Percentiles rank a stretch among this genome's conserved stretches.
These are phyloP conservation scores for Clavariopsis aquatica DNA, from an alignment of 495 filamentous ascomycete genomes.

Conservation along the genomic window DNA sequence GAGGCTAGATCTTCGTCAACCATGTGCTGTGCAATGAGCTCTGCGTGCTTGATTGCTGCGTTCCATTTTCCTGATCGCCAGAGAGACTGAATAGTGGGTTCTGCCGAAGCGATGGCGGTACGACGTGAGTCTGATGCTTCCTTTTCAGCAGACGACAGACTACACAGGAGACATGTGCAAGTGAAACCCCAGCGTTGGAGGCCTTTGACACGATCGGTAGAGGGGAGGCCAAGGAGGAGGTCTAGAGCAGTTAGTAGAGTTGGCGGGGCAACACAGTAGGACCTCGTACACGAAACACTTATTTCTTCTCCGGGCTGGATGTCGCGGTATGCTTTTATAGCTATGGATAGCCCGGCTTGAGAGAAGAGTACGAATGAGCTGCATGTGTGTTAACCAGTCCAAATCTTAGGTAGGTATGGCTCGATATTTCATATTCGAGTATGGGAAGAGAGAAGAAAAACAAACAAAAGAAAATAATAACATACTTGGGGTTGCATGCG, in stretches of 20 bases:
- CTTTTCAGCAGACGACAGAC: background rate
- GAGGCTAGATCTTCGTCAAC: conserved; percentile 9
- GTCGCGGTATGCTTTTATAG: conserved; percentile 26
- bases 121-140: conserved; percentile 14
- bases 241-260: conserved; percentile 1
- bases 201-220: background rate
- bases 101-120: background rate
- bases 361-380: conserved; percentile 31
- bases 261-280: too few species aligned
- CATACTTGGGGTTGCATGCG: conserved; percentile 19
- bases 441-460: too few species aligned
- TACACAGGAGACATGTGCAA: conserved; percentile 23
- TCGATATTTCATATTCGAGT: too few species aligned
- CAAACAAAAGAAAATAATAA: background rate
- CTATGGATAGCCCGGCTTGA: conserved; percentile 15
- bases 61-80: background rate
- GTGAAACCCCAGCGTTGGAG: conserved; percentile 26
- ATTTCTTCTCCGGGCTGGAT: conserved; percentile 27
- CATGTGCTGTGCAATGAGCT: conserved; percentile 15
- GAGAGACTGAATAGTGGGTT: background rate
- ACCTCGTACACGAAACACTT: conserved; percentile 15
- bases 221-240: conserved; percentile 11
- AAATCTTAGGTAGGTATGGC: background rate
- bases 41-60: conserved; percentile 9
- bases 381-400: background rate